Conservation (phyloP, 768 basidiomycete species). For the Mycena maculata region DNA sequence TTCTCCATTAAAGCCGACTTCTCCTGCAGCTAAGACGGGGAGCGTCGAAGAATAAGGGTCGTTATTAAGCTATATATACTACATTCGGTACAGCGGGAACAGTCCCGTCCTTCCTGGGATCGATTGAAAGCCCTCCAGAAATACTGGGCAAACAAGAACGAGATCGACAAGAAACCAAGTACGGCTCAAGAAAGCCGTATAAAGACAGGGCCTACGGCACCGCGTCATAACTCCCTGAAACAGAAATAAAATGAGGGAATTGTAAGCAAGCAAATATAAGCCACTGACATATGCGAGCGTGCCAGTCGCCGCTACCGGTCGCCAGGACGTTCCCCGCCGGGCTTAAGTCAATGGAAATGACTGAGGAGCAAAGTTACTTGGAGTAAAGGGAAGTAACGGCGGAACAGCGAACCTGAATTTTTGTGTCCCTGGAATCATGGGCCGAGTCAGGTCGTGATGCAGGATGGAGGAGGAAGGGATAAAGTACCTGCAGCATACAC, state of each 20-base stretch:
- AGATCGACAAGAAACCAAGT: conserved; percentile 14
- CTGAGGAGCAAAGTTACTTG: conserved; percentile 19
- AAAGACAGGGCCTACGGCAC: conserved; percentile 3
- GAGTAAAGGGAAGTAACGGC: background rate
- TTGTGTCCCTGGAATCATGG: conserved; percentile 40
- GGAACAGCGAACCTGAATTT: conserved; percentile 49
- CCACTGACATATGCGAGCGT: conserved; percentile 48
- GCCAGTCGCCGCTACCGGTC: conserved; percentile 50
- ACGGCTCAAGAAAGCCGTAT: background rate
- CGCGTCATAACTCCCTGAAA: conserved; percentile 34
- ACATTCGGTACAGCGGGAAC: conserved; percentile 13
- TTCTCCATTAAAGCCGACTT: no score
- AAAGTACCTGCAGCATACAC: conserved; percentile 71
- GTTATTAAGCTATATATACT: background rate
- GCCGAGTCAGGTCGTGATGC: no score
- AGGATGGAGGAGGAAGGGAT: no score
- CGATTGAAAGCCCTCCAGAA: background rate
- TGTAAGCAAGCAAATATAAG: background rate
- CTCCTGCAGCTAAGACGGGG: no score
- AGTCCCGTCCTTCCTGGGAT: conserved; percentile 26
- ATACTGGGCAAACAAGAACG: background rate
- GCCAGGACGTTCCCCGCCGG: conserved; percentile 48
- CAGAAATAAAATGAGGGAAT: background rate
- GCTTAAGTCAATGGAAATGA: conserved; percentile 49
- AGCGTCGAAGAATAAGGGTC: no score